Conservation (phyloP, 148 eudicot genomes). For the Agrostemma githago region DNA sequence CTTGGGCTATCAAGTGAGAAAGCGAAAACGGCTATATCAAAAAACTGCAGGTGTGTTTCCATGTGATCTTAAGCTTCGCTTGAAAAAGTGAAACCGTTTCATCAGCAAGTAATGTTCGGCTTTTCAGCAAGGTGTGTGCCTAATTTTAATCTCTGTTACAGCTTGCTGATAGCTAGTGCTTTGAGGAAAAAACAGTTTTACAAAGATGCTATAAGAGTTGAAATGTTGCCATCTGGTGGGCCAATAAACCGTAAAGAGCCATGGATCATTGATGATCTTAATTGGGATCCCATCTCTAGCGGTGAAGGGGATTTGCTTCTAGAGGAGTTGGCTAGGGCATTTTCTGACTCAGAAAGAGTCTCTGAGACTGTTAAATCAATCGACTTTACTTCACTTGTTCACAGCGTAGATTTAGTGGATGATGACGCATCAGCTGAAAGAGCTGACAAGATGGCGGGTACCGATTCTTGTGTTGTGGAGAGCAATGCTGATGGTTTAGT, state of each 20-base stretch:
- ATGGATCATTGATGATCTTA: constrained; percentile 49
- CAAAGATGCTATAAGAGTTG: constrained; percentile 76
- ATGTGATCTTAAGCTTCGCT: background rate
- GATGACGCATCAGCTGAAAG: constrained; percentile 6
- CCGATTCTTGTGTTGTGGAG: constrained; percentile 25
- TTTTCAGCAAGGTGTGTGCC: background rate
- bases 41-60: constrained; percentile 69
- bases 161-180: constrained; percentile 61
- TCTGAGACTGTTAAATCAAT: constrained; percentile 46
- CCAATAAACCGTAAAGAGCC: constrained; percentile 37
- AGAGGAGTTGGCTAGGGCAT: constrained; percentile 81
- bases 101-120: background rate
- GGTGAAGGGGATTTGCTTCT: constrained; percentile 88
- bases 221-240: constrained; percentile 44
- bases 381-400: constrained; percentile 40
- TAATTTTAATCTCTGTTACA: constrained; percentile 24
- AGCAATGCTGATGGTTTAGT: constrained; percentile 18
- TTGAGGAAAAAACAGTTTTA: constrained; percentile 66
- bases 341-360: constrained; percentile 41
- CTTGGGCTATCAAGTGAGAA: constrained; percentile 70
- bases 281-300: constrained; percentile 95
- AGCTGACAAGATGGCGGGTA: constrained; percentile 21
- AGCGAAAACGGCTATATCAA: constrained; percentile 83
- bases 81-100: background rate
- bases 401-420: constrained; percentile 29